A percentile compares a stretch with the other conserved stretches of the same genome.
Evolutionary conservation across 2,329 filamentous ascomycete genomes (phyloP).

Genomic region (Parastagonospora avenae): DNA sequence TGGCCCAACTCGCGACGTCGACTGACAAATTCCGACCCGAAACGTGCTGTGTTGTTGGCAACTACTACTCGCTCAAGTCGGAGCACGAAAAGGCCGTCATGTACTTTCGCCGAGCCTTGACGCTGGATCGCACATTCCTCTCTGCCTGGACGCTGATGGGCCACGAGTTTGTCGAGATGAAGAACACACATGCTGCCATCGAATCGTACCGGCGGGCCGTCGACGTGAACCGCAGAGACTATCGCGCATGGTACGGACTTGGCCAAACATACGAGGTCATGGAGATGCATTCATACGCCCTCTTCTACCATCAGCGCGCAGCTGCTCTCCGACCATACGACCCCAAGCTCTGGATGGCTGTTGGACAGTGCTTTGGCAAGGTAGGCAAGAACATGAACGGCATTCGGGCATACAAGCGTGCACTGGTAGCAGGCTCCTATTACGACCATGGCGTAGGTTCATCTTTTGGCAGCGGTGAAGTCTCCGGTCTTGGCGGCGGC

Average conservation of each 20-base stretch:
- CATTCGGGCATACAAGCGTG: constrained; percentile 93
- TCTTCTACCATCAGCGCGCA: constrained; percentile 98
- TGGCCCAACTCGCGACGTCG: constrained; percentile 87
- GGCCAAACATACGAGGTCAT: constrained; percentile 97
- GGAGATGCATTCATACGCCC: constrained; percentile 95
- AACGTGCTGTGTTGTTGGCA: constrained; percentile 94
- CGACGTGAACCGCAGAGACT: constrained; percentile 94
- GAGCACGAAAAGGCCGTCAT: constrained; percentile 98
- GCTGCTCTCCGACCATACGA: constrained; percentile 93
- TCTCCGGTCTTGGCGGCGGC: constrained; percentile 51
- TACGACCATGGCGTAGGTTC: constrained; percentile 68
- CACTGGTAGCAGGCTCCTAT: constrained; percentile 84
- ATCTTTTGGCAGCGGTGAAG: constrained; percentile 53
- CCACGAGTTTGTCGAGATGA: constrained; percentile 97
- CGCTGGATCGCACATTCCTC: constrained; percentile 85
- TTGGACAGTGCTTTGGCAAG: constrained; percentile 88
- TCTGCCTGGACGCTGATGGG: constrained; percentile 99
- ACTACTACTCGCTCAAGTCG: constrained; percentile 93
- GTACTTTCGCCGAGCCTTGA: constrained; percentile 92
- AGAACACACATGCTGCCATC: constrained; percentile 97
- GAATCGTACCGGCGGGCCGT: constrained; percentile 95
- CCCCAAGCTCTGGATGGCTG: constrained; percentile 98
- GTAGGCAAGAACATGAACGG: constrained; percentile 87
- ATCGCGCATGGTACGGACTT: constrained; percentile 96
- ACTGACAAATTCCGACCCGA: constrained; percentile 97